Base-by-base conservation (phyloP, 75 land plant species). In the Pinus albicaulis region DNA sequence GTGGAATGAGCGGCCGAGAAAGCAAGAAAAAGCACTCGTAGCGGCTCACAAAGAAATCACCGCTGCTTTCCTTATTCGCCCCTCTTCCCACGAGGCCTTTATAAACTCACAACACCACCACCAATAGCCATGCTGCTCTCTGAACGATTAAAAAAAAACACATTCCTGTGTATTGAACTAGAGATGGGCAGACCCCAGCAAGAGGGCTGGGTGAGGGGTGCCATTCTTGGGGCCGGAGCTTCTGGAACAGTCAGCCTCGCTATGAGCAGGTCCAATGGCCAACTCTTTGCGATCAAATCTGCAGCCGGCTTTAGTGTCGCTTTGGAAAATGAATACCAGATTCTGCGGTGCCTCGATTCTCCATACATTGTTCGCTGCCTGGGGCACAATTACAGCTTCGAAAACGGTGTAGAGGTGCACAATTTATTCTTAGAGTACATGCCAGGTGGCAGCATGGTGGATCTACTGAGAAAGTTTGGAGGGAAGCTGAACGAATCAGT, bases 351-450 rank as follows among this genome's bases (percentile, higher is more conserved):
- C 60, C 55, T 89, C 48, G 66, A 74, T 61, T 87, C 85, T 55
- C 81, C 80, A 12, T 59, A 75, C 44, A 76, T 89, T 17, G 81
- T 87, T 41, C 70, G 58, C 7, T 89, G 85, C 28, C 34, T 82
- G 14, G 92, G 92, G 13, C 62, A 61, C 22, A 76, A 73, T 14
- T 61, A 64, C 3, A 25, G 22, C 19, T 79, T 52, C 55, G 90
- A 80, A 10, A 52, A 73, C 36, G 80, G 82, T 7, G 22, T 26
- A 48, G 69, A 74, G 76, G 22, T 71, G 80, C 58, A 78, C 57
- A 72, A 86, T 63, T 58, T 90, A 58, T 85, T 85, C 77, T 44
- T 90, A 79, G 92, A 90, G 75, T 88, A 85, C 82, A 85, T 90
- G 87, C 72, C 90, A 16, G 92, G 86, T 12, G 92, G 90, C 0